phyloP scores from a whole-genome alignment of 2,329 filamentous ascomycete genomes.

The Ascomycota sp. region DNA sequence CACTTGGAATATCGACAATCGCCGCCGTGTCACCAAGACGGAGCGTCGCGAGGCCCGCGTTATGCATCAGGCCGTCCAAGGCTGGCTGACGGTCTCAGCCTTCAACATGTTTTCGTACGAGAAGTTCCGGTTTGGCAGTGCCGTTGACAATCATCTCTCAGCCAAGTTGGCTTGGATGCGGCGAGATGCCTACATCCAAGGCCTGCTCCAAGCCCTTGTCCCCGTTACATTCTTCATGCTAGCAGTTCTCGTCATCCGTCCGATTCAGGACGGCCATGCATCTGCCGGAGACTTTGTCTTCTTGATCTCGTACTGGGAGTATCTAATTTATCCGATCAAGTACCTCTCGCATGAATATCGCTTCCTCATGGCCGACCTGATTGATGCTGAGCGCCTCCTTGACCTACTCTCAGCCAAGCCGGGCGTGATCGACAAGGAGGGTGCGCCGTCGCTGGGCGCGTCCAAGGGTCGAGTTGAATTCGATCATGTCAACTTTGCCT shows the following conservation, averaged over 20 bases:
- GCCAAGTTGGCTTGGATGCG: neutral
- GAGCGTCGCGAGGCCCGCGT: slow-evolving; percentile 1
- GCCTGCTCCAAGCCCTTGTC: slow-evolving; percentile 1
- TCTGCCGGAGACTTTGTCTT: slow-evolving; percentile 27
- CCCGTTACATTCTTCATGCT: slow-evolving; percentile 4
- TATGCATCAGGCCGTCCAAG: slow-evolving; percentile 2
- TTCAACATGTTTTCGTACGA: slow-evolving; percentile 5
- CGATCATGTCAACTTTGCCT: slow-evolving; percentile 30
- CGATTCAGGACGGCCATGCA: slow-evolving; percentile 9
- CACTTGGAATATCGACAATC: slow-evolving; percentile 1
- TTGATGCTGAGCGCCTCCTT: slow-evolving; percentile 40
- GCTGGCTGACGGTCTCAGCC: slow-evolving; percentile 1
- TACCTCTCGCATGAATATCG: slow-evolving; percentile 11
- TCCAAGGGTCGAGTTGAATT: slow-evolving; percentile 28
- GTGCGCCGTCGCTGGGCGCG: slow-evolving; percentile 21
- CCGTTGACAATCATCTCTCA: slow-evolving; percentile 1
- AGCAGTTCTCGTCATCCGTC: slow-evolving; percentile 3
- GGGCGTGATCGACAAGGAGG: slow-evolving; percentile 24
- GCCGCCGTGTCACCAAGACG: slow-evolving; percentile 1
- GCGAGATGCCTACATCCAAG: slow-evolving; percentile 1
- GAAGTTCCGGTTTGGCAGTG: slow-evolving; percentile 4
- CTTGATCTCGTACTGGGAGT: slow-evolving; percentile 40
- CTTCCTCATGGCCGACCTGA: slow-evolving; percentile 20
- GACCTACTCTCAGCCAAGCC: slow-evolving; percentile 34
- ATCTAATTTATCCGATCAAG: slow-evolving; percentile 16